These are phyloP conservation scores for Erucastrum elatum DNA, from an alignment of 345 rosid species.

Conservation along the genomic window DNA sequence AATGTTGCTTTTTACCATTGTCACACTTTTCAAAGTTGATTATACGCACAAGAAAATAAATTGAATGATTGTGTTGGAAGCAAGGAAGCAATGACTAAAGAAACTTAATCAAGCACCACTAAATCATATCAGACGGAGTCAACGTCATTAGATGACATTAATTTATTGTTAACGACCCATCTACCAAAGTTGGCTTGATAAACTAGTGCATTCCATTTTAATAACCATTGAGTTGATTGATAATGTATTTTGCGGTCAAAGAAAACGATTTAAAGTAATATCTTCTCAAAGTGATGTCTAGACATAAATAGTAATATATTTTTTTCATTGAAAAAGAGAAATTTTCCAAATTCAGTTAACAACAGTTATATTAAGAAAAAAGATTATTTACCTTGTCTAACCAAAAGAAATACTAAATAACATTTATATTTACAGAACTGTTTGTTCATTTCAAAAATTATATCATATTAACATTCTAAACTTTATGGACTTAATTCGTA, in stretches of 20 bases:
- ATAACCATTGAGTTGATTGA: conserved; percentile 5
- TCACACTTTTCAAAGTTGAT: conserved; percentile 6
- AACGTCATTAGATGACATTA: conserved; percentile 27
- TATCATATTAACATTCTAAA: neutral
- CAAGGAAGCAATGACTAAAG: conserved; percentile 34
- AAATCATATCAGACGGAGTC: conserved; percentile 9
- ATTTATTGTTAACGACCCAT: conserved; percentile 9
- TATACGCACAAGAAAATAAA: neutral
- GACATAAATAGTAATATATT: conserved; percentile 17
- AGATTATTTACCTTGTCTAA: conserved; percentile 9
- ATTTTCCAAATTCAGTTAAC: conserved; percentile 23
- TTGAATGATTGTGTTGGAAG: conserved; percentile 32
- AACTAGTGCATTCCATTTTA: conserved; percentile 19
- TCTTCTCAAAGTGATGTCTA: conserved; percentile 25
- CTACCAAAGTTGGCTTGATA: conserved; percentile 1
- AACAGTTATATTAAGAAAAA: conserved; percentile 2
- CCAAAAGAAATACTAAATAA: conserved; percentile 13
- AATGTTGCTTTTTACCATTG: conserved; percentile 3
- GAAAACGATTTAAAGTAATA: neutral
- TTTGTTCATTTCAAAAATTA: neutral
- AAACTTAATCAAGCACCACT: conserved; percentile 27
- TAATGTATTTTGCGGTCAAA: conserved; percentile 19
- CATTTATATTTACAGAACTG: neutral
- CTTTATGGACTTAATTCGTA: no score
- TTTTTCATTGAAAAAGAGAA: conserved; percentile 17